phyloP scores from a whole-genome alignment of 1,284 basidiomycete genomes.

The Xanthoconium separans region DNA sequence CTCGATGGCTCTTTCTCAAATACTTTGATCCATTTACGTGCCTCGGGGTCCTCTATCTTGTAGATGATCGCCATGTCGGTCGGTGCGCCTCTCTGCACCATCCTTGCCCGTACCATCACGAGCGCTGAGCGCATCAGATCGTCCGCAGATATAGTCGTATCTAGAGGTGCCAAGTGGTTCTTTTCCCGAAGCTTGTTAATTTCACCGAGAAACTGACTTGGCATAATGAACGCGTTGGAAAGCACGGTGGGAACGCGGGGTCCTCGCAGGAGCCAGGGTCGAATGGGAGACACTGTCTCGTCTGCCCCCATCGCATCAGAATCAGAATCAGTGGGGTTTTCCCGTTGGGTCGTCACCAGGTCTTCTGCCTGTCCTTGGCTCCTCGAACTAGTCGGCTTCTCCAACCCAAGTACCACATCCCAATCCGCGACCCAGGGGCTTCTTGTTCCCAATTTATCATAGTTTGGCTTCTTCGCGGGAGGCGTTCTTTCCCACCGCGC shows the following conservation, averaged over 20 bases:
- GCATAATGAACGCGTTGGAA: constrained; percentile 42
- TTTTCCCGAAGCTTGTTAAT: constrained; percentile 61
- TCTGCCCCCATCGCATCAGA: constrained; percentile 10
- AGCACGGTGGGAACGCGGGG: constrained; percentile 46
- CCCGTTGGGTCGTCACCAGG: constrained; percentile 57
- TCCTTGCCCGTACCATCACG: constrained; percentile 59
- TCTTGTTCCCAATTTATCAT: constrained; percentile 58
- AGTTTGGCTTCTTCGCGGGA: constrained; percentile 80
- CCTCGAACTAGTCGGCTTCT: constrained; percentile 4
- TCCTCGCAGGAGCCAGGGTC: constrained; percentile 71
- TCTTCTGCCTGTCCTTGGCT: constrained; percentile 29
- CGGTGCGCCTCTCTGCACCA: constrained; percentile 69
- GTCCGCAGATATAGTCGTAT: constrained; percentile 33
- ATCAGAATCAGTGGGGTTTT: constrained; percentile 17
- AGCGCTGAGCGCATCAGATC: constrained; percentile 59
- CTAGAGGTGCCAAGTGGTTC: constrained; percentile 45
- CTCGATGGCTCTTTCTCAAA: constrained; percentile 23
- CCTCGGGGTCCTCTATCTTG: constrained; percentile 43
- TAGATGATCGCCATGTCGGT: constrained; percentile 75
- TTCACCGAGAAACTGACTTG: constrained; percentile 46
- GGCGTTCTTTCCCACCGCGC: constrained; percentile 78
- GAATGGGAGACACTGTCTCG: constrained; percentile 13
- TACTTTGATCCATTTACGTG: constrained; percentile 21
- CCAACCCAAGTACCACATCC: constrained; percentile 58
- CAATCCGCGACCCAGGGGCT: constrained; percentile 80